phyloP scores from a whole-genome alignment of 768 basidiomycete species.

The Trametes cubensis region DNA sequence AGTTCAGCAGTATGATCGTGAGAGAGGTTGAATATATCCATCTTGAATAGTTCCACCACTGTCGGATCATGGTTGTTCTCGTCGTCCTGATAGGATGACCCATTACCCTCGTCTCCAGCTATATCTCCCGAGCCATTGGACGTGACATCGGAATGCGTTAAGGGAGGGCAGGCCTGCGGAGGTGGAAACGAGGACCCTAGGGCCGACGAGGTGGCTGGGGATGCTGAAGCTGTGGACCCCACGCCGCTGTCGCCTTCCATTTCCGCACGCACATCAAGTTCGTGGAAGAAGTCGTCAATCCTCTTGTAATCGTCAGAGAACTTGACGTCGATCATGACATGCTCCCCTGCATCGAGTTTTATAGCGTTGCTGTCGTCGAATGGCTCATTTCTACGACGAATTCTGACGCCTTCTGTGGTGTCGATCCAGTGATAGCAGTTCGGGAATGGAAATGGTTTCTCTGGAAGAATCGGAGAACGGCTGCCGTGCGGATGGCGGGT shows the following conservation, averaged over 20 bases:
- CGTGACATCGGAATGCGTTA: no score
- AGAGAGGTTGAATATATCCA: background rate
- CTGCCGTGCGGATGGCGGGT: background rate
- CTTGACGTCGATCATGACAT: background rate
- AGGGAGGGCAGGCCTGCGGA: no score
- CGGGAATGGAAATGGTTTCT: conserved; percentile 1
- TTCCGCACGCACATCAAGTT: background rate
- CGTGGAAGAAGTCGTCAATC: background rate
- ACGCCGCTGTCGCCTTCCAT: no score
- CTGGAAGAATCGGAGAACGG: background rate
- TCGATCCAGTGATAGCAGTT: conserved; percentile 8
- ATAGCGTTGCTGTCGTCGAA: background rate
- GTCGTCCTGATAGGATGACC: background rate
- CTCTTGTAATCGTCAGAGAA: background rate
- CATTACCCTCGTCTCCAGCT: background rate
- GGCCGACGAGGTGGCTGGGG: no score
- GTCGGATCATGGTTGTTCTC: background rate
- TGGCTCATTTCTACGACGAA: background rate
- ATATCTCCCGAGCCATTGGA: background rate
- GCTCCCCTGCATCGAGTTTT: background rate
- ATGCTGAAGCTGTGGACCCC: no score
- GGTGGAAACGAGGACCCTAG: no score
- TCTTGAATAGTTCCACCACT: background rate
- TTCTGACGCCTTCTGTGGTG: background rate
- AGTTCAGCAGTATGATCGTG: conserved; percentile 1